Evolutionary conservation across 2,329 filamentous ascomycete species (phyloP).

Genomic region (Phoma sp.): DNA sequence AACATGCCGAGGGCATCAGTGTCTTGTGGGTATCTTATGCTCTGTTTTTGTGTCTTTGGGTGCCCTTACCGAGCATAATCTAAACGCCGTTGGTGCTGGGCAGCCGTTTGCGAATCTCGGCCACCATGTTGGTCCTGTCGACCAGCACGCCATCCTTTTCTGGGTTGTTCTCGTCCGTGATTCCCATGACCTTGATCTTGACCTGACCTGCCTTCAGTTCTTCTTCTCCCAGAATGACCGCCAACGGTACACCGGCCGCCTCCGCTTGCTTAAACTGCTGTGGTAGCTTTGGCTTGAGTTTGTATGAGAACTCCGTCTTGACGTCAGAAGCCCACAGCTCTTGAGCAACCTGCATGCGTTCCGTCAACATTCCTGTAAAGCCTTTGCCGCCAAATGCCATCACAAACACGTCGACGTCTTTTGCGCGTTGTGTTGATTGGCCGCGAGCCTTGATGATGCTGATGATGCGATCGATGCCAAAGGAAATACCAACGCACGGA

Average conservation of each 20-base stretch:
- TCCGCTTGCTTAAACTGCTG: constrained; percentile 94
- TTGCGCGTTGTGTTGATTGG: constrained; percentile 66
- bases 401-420: constrained; percentile 87
- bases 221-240: constrained; percentile 88
- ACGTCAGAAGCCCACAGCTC: constrained; percentile 86
- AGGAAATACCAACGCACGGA: constrained; percentile 90
- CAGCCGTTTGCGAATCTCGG: constrained; percentile 65
- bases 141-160: constrained; percentile 89
- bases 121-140: constrained; percentile 65
- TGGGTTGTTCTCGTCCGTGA: constrained; percentile 76
- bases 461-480: constrained; percentile 95
- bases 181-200: constrained; percentile 84
- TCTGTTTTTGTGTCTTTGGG: constrained; percentile 6
- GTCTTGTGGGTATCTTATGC: constrained; percentile 27
- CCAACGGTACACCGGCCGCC: constrained; percentile 77
- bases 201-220: constrained; percentile 84
- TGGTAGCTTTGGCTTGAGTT: constrained; percentile 86
- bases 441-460: constrained; percentile 84
- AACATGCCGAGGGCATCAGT: constrained; percentile 11
- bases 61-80: neutral
- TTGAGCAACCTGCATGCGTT: constrained; percentile 81
- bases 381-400: constrained; percentile 94
- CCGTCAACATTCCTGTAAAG: constrained; percentile 78
- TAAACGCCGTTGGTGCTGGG: constrained; percentile 28
- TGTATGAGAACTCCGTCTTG: constrained; percentile 90